Percentiles rank a stretch among this genome's conserved stretches.
Evolutionary conservation across 2,329 filamentous ascomycete species (phyloP).

Genomic region (Nectriaceae sp.): DNA sequence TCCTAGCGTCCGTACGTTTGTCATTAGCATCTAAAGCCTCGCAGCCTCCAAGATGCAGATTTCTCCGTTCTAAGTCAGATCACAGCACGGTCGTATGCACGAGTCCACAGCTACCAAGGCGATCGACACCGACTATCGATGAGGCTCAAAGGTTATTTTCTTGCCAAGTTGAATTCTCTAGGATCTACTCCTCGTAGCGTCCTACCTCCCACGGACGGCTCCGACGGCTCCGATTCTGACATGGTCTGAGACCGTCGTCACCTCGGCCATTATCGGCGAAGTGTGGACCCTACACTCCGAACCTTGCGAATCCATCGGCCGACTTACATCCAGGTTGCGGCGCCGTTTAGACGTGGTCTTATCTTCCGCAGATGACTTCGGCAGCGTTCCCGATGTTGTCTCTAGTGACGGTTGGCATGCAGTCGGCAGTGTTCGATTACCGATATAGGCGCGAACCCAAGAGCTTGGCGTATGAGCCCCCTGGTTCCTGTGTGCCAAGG

Average conservation of each 20-base stretch:
- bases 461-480: neutral
- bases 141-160: neutral
- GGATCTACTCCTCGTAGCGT: neutral
- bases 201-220: too few relatives aligned
- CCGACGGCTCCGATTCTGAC: neutral
- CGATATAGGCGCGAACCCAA: neutral
- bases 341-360: too few relatives aligned
- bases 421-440: neutral
- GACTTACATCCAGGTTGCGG: too few relatives aligned
- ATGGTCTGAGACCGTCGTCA: neutral
- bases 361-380: too few relatives aligned
- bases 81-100: neutral
- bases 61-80: neutral
- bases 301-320: too few relatives aligned
- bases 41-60: neutral
- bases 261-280: too few relatives aligned
- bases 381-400: neutral
- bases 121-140: neutral
- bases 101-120: neutral
- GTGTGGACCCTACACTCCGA: too few relatives aligned
- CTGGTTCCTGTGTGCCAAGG: neutral
- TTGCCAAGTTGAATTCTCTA: neutral
- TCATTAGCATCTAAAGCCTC: neutral
- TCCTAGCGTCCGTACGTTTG: neutral
- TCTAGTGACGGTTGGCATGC: neutral